Evolutionary conservation across 192 early-diverging fungal species (phyloP).

Genomic region (Coemansia sp.): DNA sequence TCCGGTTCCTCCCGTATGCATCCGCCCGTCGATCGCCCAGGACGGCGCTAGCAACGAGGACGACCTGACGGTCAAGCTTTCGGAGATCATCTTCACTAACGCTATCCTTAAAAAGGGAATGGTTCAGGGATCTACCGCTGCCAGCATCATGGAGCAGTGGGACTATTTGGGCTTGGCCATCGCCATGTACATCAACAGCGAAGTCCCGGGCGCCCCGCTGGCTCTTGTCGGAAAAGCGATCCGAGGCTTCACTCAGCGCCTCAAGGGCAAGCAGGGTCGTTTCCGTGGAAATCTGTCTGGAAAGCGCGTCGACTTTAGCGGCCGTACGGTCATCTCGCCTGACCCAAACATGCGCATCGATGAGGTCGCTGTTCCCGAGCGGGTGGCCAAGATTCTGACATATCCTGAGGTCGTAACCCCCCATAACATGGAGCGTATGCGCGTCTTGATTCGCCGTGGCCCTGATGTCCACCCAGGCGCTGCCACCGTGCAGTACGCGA

Average conservation of each 20-base stretch:
- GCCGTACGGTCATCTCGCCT: slow-evolving; percentile 97
- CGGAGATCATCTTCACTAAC: slow-evolving; percentile 92
- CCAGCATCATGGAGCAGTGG: slow-evolving; percentile 89
- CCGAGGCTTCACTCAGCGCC: slow-evolving; percentile 88
- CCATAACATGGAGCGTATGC: slow-evolving; percentile 83
- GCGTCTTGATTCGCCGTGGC: slow-evolving; percentile 78
- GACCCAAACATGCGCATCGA: slow-evolving; percentile 99
- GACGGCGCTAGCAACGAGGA: slow-evolving; percentile 96
- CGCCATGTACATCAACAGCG: slow-evolving; percentile 97
- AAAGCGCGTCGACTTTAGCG: slow-evolving; percentile 99
- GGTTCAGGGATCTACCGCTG: slow-evolving; percentile 61
- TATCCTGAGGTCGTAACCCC: slow-evolving; percentile 93
- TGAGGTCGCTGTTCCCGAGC: slow-evolving; percentile 89
- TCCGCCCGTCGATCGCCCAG: slow-evolving; percentile 92
- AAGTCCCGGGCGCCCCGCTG: slow-evolving; percentile 85
- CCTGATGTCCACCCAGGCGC: slow-evolving; percentile 91
- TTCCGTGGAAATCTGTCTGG: slow-evolving; percentile 98
- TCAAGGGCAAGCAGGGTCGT: slow-evolving; percentile 98
- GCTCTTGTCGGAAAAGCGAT: slow-evolving; percentile 63
- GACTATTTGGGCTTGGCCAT: slow-evolving; percentile 90
- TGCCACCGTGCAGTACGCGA: slow-evolving; percentile 68
- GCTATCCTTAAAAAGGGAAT: slow-evolving; percentile 60
- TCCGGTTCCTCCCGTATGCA: slow-evolving; percentile 93
- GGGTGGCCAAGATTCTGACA: slow-evolving; percentile 88
- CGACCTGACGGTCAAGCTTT: slow-evolving; percentile 91